Evolutionary conservation across 208 protist species (phyloP).

Genomic region (Wallacemonas sp.): DNA sequence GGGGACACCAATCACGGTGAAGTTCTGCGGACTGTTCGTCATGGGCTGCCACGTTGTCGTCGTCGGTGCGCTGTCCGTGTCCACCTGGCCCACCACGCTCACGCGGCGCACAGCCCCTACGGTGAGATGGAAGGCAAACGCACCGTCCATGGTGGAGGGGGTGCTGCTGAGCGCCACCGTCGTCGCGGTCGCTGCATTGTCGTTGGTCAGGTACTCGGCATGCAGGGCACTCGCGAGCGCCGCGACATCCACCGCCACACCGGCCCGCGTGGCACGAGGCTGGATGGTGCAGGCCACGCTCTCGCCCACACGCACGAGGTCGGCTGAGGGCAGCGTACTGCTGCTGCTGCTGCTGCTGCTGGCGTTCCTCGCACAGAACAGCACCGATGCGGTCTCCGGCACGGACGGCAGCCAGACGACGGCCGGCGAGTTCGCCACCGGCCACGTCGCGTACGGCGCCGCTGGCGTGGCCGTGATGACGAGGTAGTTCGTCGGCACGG

Average conservation of each 20-base stretch:
- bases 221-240: conserved; percentile 42
- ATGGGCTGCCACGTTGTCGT: conserved; percentile 36
- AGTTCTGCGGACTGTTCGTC: conserved; percentile 64
- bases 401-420: conserved; percentile 62
- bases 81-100: conserved; percentile 46
- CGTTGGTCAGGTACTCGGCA: conserved; percentile 41
- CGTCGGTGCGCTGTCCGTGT: conserved; percentile 1
- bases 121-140: conserved; percentile 54
- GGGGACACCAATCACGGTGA: conserved; percentile 70
- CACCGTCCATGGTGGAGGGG: conserved; percentile 54
- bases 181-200: conserved; percentile 16
- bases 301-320: conserved; percentile 51
- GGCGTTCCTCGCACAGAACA: conserved; percentile 38
- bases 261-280: conserved; percentile 40
- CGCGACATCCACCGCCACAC: conserved; percentile 52
- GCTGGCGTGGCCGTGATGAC: conserved; percentile 39
- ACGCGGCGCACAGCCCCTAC: conserved; percentile 24
- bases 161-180: conserved; percentile 48
- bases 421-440: conserved; percentile 61
- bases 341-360: background rate
- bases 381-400: conserved; percentile 35
- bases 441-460: conserved; percentile 49
- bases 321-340: conserved; percentile 4
- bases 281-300: conserved; percentile 57
- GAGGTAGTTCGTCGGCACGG: conserved; percentile 50